Evolutionary conservation across 1,284 basidiomycete species (phyloP), one percentile per base, ranked within the genome.

Genomic region (Inonotus obliquus): DNA sequence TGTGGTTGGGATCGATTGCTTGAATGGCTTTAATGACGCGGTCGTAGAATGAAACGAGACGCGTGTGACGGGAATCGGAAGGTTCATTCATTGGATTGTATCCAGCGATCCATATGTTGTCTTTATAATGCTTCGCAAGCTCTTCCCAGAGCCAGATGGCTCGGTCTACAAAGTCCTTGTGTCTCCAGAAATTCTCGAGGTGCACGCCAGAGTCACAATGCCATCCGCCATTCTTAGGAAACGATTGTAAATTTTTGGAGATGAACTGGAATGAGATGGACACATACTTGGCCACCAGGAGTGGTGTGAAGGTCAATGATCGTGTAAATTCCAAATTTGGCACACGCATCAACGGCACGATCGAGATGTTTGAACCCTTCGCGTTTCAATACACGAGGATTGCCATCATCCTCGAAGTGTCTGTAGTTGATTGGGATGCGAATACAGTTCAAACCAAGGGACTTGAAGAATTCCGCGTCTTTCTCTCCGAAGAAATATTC

Each of bases 41-140:
- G 64, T 85, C 84, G 71, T 92, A 91, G 69, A 86, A 85, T 3
- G 67, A 69, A 45, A 89, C 71, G 49, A 92, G 73, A 3, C 81
- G 70, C 11, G 71, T 72, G 65, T 82, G 79, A 13, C 75, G 71
- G 14, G 82, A 77, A 69, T 91, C 88, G 0, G 87, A 80, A 6
- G 89, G 90, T 71, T 92, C 89, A 73, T 91, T 92, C 52, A 92
- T 75, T 4, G 84, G 82, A 72, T 91, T 91, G 72, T 89, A 92
- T 6, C 80, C 85, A 2, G 81, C 83, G 64, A 87, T 76, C 89
- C 89, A 91, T 48, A 78, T 71, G 68, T 91, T 86, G 60, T 80
- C 78, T 60, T 77, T 82, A 74, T 91, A 90, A 67, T 83, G 84
- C 65, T 72, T 71, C 0, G 88, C 85, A n/a, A 91, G 75, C 67